Evolutionary conservation across 495 filamentous ascomycete genomes (phyloP).

Genomic region (Penicillium antarcticum): DNA sequence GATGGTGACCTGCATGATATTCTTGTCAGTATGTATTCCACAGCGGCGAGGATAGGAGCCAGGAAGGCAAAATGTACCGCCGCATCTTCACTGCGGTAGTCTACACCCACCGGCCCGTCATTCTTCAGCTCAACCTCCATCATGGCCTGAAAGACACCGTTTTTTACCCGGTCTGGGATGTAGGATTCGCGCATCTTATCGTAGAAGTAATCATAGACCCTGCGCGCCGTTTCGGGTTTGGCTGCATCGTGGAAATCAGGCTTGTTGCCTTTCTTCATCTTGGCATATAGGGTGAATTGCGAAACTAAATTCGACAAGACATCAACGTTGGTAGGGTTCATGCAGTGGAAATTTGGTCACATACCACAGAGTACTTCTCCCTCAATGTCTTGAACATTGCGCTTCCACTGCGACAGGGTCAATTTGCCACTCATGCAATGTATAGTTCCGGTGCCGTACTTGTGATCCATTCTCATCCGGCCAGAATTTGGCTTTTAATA

Average conservation of each 20-base stretch:
- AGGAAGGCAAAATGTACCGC: slow-evolving; percentile 52
- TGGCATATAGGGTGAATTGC: slow-evolving; percentile 92
- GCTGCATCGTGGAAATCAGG: slow-evolving; percentile 93
- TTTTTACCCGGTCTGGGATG: slow-evolving; percentile 72
- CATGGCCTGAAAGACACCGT: slow-evolving; percentile 97
- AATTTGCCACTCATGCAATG: neutral
- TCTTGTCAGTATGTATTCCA: slow-evolving; percentile 13
- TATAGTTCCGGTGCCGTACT: slow-evolving; percentile 12
- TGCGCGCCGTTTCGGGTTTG: slow-evolving; percentile 68
- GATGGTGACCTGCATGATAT: slow-evolving; percentile 56
- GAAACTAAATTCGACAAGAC: slow-evolving; percentile 70
- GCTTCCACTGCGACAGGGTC: slow-evolving; percentile 68
- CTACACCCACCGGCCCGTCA: slow-evolving; percentile 85
- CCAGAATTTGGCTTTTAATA: slow-evolving; percentile 88
- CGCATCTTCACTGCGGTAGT: slow-evolving; percentile 62
- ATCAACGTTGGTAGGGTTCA: neutral
- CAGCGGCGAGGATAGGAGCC: slow-evolving; percentile 23
- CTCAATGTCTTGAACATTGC: slow-evolving; percentile 76
- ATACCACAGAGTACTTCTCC: slow-evolving; percentile 90
- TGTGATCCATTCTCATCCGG: slow-evolving; percentile 55
- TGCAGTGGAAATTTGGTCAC: slow-evolving; percentile 14
- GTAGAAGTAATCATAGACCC: slow-evolving; percentile 79
- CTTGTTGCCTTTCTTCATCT: slow-evolving; percentile 89
- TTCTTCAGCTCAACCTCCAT: slow-evolving; percentile 96
- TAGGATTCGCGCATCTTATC: slow-evolving; percentile 72